A percentile compares a stretch with the other conserved stretches of the same genome.
These are phyloP conservation scores for Golubevia pallescens DNA, from an alignment of 1,284 basidiomycete genomes.

Conservation along the genomic window DNA sequence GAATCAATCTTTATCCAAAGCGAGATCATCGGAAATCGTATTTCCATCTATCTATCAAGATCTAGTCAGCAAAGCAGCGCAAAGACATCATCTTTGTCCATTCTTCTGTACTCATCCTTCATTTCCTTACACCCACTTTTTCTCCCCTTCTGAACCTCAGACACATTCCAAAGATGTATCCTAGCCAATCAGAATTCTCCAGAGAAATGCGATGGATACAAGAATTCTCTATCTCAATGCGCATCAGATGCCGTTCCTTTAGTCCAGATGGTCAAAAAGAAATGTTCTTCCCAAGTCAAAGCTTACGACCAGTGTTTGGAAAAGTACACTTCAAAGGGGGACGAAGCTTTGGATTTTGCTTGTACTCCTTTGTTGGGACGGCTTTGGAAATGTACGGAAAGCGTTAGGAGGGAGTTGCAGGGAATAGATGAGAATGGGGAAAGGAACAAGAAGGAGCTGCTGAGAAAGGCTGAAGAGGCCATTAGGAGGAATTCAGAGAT, in stretches of 20 bases:
- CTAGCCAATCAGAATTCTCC: conserved; percentile 42
- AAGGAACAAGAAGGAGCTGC: too few species aligned
- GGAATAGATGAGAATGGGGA: conserved; percentile 3
- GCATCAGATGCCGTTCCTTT: conserved; percentile 49
- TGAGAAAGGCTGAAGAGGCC: too few species aligned
- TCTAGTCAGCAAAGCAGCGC: too few species aligned
- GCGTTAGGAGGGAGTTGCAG: conserved; percentile 40
- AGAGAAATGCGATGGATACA: conserved; percentile 28
- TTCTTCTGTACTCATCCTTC: too few species aligned
- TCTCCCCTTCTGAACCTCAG: conserved; percentile 2
- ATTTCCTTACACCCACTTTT: too few species aligned
- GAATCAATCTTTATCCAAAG: too few species aligned
- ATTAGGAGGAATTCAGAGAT: too few species aligned
- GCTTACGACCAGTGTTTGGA: conserved; percentile 53
- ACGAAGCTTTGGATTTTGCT: conserved; percentile 37
- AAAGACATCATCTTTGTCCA: too few species aligned
- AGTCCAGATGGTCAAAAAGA: conserved; percentile 45
- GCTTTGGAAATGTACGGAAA: conserved; percentile 50
- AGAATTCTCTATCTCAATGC: conserved; percentile 38
- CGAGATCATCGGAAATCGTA: too few species aligned
- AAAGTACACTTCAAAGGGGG: conserved; percentile 21
- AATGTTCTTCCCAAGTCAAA: conserved; percentile 35
- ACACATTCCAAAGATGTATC: conserved; percentile 50
- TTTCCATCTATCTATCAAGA: too few species aligned
- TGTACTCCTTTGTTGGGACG: conserved; percentile 44